Evolutionary conservation across 73 alveolate genomes (phyloP), one percentile per base, ranked within the genome.

Genomic region (Paramecium octaurelia): DNA sequence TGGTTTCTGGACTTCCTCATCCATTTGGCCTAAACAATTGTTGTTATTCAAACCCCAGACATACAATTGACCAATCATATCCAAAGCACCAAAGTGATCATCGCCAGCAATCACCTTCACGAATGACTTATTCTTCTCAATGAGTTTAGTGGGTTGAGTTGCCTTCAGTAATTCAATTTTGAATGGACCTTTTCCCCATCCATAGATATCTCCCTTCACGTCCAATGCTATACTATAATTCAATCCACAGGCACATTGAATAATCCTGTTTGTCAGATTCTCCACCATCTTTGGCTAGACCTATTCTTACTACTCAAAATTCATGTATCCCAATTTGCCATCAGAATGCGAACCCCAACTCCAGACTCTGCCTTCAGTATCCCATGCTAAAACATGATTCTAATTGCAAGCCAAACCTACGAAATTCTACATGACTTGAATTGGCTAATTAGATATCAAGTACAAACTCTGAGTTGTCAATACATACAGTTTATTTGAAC

Each of bases 181-280:
- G 27, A 80, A 80, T 20, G 91, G 91, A 20, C 91, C 91, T 64
- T 80, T 80, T 24, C 91, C 91, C 91, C 91, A 80, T 23, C 42
- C 44, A 80, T 80, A 80, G 12, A 80, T 24, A 46, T 80, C 76
- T 18, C 91, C 91, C n/a, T 42, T 42, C 7, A 80, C 91, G 20
- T 80, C 76, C 38, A 80, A 80, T 12, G 91, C 91, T 12, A 64
- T 23, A 48, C 91, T 80, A 35, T 42, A 80, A 48, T 40, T 20
- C 35, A 31, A 21, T 42, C 54, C 91, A 48, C 91, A 80, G 6
- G 48, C 91, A 80, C 75, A 80, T 80, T 43, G 46, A 8, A 80
- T 46, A 16, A 80, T 46, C 14, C 75, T 80, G 4, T 34, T 36
- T 12, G 20, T 34, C 12, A 75, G 16, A 21, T 34, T 34, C 36